Evolutionary conservation across 495 filamentous ascomycete species (phyloP).

Genomic region (Aspergillus sclerotioniger): DNA sequence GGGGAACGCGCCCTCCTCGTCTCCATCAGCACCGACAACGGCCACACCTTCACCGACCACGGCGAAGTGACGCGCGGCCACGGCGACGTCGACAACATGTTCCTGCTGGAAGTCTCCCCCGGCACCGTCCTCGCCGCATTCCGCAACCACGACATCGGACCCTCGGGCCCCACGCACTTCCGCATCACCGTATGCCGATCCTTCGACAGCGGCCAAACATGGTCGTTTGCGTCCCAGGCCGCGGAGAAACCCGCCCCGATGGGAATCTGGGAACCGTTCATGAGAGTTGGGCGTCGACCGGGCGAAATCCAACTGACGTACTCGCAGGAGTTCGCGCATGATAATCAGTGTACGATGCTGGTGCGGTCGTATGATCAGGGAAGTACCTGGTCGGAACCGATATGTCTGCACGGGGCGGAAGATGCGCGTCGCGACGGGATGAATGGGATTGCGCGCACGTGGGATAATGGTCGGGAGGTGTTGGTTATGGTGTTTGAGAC

Average conservation of each 20-base stretch:
- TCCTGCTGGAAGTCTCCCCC: slow-evolving; percentile 50
- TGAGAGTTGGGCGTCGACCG: slow-evolving; percentile 43
- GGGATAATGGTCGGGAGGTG: slow-evolving; percentile 41
- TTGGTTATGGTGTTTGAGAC: slow-evolving; percentile 62
- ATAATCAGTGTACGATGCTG: slow-evolving; percentile 61
- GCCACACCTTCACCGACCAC: slow-evolving; percentile 33
- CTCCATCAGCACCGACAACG: slow-evolving; percentile 37
- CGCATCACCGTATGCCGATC: slow-evolving; percentile 62
- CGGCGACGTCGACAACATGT: slow-evolving; percentile 60
- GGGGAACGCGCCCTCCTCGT: slow-evolving; percentile 31
- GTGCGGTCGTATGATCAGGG: slow-evolving; percentile 56
- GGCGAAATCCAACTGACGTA: slow-evolving; percentile 58
- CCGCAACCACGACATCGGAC: slow-evolving; percentile 55
- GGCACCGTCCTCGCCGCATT: slow-evolving; percentile 55
- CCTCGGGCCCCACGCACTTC: slow-evolving; percentile 44
- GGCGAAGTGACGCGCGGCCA: slow-evolving; percentile 37
- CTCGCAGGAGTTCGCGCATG: slow-evolving; percentile 51
- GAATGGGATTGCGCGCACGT: slow-evolving; percentile 51
- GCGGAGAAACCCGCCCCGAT: slow-evolving; percentile 40
- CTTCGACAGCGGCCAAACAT: slow-evolving; percentile 50
- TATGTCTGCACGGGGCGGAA: slow-evolving; percentile 46
- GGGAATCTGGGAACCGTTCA: slow-evolving; percentile 62
- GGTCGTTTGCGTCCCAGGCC: slow-evolving; percentile 56
- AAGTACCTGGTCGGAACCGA: slow-evolving; percentile 44
- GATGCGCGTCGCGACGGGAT: slow-evolving; percentile 57